Conservation (phyloP, 208 protist genomes). For the Leishmania tarentolae region DNA sequence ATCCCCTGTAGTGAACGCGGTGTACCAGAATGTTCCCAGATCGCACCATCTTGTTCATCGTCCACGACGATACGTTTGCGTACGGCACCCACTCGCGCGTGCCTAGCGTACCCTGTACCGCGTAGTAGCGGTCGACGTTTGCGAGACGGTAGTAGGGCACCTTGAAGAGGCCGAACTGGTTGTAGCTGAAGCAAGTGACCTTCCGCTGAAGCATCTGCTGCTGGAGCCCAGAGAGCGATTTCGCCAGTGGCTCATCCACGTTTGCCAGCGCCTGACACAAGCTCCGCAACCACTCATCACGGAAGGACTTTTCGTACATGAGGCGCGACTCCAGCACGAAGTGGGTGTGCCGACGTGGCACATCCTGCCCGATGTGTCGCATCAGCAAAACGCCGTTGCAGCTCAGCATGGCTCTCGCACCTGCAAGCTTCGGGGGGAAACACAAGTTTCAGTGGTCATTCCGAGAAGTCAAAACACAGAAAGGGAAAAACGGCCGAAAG, state of each 20-base stretch:
- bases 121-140: conserved; percentile 88
- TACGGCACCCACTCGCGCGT: conserved; percentile 92
- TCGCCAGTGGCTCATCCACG: conserved; percentile 84
- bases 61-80: conserved; percentile 89
- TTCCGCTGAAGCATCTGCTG: conserved; percentile 90
- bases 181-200: conserved; percentile 89
- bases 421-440: not conserved
- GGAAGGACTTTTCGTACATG: conserved; percentile 93
- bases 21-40: conserved; percentile 87
- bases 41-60: conserved; percentile 91
- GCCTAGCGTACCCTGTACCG: conserved; percentile 71
- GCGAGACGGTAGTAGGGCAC: conserved; percentile 83
- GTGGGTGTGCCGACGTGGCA: conserved; percentile 84
- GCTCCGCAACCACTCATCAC: conserved; percentile 87
- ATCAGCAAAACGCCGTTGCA: conserved; percentile 40
- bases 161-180: conserved; percentile 89
- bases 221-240: conserved; percentile 55
- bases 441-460: not conserved
- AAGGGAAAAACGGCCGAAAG: not conserved
- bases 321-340: conserved; percentile 87
- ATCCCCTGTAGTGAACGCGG: conserved; percentile 86
- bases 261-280: conserved; percentile 74
- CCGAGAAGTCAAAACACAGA: not conserved
- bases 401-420: conserved; percentile 44
- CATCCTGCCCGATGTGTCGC: conserved; percentile 89